These are phyloP conservation scores for Dinochytrium kinnereticum DNA, from an alignment of 371 early-diverging fungal genomes.

Conservation along the genomic window DNA sequence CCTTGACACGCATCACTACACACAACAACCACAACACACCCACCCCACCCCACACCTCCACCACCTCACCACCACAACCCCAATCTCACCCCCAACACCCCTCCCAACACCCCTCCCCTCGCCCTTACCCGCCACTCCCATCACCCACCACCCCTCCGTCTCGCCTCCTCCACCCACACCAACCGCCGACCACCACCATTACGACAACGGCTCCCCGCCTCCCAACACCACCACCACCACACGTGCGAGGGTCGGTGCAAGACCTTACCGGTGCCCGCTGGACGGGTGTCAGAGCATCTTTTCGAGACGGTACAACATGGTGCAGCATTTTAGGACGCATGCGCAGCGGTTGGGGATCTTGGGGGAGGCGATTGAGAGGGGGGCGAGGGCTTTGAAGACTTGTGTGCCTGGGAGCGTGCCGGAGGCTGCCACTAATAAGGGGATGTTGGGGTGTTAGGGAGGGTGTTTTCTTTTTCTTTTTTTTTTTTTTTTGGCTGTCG, in stretches of 20 bases:
- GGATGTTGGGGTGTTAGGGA: constrained; percentile 13
- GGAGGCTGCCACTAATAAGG: neutral
- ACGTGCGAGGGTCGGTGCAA: neutral
- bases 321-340: constrained; percentile 11
- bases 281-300: constrained; percentile 12
- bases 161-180: neutral
- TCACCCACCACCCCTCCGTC: neutral
- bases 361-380: constrained; percentile 14
- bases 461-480: too few species aligned
- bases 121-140: neutral
- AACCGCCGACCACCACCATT: neutral
- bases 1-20: neutral
- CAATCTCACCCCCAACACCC: neutral
- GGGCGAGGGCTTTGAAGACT: neutral
- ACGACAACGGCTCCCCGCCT: neutral
- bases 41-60: neutral
- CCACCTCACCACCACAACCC: constrained; percentile 3
- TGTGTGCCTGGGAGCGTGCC: neutral
- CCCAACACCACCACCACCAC: neutral
- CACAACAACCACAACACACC: neutral
- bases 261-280: constrained; percentile 16
- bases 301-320: constrained; percentile 13
- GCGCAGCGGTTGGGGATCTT: constrained; percentile 7
- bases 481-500: too few species aligned
- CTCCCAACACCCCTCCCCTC: neutral